Base-by-base conservation (phyloP, 495 filamentous ascomycete genomes). In the Neurospora sp. region DNA sequence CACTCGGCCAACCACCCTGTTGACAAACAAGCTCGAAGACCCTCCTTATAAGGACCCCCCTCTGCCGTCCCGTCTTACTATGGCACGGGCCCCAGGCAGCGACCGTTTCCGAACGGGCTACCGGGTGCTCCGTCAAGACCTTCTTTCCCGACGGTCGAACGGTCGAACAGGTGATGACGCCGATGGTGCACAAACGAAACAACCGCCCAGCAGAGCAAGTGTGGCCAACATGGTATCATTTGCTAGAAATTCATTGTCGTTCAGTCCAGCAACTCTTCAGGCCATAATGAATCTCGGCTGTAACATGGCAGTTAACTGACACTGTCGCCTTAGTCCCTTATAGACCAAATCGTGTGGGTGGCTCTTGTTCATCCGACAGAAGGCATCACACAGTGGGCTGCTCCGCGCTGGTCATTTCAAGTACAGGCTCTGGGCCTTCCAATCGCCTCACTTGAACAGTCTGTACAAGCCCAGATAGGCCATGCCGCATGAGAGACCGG, bases 401-500 rank as follows among this genome's bases (percentile, higher is more conserved):
- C 27, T 31, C 12, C 53, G 53, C 5, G 0, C 31, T 35, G 2
- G 3, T 18, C 40, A 37, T 59, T 22, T 14, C 11, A n/a, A n/a
- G n/a, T n/a, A n/a, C n/a, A n/a, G n/a, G n/a, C n/a, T n/a, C n/a
- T n/a, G n/a, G n/a, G n/a, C n/a, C n/a, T n/a, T n/a, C n/a, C n/a
- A n/a, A n/a, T n/a, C n/a, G n/a, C 48, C 39, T 76, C 44, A 82
- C 72, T 79, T 79, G 18, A 81, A 76, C 69, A 84, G 68, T 68
- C 85, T 79, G 81, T 82, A 86, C 38, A 85, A 61, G 2, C 94
- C 94, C 82, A 94, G 81, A 72, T 88, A 91, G 9, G 91, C 89
- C 61, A 97, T 82, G 1, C 84, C 85, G 9, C 90, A 83, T 3
- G 93, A 92, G 41, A 93, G 90, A n/a, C 85, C 84, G 18, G 87